Evolutionary conservation across 2,329 filamentous ascomycete species (phyloP).

Genomic region (Verticillium nonalfalfae): DNA sequence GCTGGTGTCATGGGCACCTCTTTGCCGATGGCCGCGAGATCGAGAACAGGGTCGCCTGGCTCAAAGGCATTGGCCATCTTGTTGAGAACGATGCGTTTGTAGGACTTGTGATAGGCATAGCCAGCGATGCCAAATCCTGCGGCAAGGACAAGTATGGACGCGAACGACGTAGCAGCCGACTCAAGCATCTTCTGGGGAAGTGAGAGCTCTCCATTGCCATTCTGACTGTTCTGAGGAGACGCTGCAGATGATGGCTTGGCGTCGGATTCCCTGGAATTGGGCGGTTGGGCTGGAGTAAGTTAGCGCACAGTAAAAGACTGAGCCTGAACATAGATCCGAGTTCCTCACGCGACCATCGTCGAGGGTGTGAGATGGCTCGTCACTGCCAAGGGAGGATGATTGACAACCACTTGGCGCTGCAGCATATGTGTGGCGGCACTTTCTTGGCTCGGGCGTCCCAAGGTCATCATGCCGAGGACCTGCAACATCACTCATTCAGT

Average conservation of each 20-base stretch:
- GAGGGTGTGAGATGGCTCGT: neutral
- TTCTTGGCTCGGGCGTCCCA: neutral
- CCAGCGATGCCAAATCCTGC: slow-evolving; percentile 59
- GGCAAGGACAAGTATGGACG: slow-evolving; percentile 67
- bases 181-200: slow-evolving; percentile 61
- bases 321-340: neutral
- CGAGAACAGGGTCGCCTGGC: slow-evolving; percentile 84
- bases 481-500: neutral
- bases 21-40: slow-evolving; percentile 63
- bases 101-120: slow-evolving; percentile 73
- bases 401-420: neutral
- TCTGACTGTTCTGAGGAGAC: slow-evolving; percentile 1
- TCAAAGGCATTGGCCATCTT: slow-evolving; percentile 93
- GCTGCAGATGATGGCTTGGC: neutral
- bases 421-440: neutral
- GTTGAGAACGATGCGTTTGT: slow-evolving; percentile 83
- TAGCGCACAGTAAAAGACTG: neutral
- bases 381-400: neutral
- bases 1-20: slow-evolving; percentile 39
- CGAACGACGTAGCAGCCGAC: slow-evolving; percentile 67
- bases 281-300: slow-evolving; percentile 1
- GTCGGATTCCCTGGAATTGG: neutral
- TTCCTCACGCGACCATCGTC: neutral
- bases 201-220: slow-evolving; percentile 23
- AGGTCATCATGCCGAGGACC: neutral